phyloP scores from a whole-genome alignment of 2,329 filamentous ascomycete species.

The Fusarium virguliforme region DNA sequence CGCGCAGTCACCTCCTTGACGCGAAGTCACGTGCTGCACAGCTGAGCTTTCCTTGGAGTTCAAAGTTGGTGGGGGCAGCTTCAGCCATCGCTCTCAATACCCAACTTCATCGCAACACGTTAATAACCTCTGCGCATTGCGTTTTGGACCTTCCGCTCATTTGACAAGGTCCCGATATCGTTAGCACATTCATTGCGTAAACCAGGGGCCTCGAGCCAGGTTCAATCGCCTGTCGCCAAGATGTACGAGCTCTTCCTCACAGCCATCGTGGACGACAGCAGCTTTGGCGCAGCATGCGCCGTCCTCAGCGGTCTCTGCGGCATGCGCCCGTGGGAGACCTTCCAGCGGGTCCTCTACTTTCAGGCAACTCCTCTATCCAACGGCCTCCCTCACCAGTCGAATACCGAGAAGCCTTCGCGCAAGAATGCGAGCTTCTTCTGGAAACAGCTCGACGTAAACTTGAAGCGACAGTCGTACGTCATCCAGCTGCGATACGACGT shows the following conservation, averaged over 20 bases:
- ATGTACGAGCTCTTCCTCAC: constrained; percentile 74
- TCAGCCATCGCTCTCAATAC: constrained; percentile 6
- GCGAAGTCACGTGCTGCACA: constrained; percentile 54
- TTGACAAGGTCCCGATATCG: neutral
- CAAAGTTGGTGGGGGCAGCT: constrained; percentile 22
- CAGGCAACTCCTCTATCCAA: constrained; percentile 63
- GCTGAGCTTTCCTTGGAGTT: constrained; percentile 17
- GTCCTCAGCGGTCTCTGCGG: constrained; percentile 72
- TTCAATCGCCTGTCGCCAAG: neutral
- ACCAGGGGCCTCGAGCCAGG: neutral
- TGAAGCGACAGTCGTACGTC: constrained; percentile 71
- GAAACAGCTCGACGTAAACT: constrained; percentile 69
- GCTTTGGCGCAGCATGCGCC: constrained; percentile 65
- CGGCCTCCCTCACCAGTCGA: constrained; percentile 62
- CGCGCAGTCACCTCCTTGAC: constrained; percentile 41
- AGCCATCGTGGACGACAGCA: constrained; percentile 66
- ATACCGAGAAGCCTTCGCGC: constrained; percentile 58
- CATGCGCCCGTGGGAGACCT: constrained; percentile 67
- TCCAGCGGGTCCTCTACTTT: constrained; percentile 70
- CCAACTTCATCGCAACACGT: neutral
- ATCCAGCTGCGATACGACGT: constrained; percentile 71
- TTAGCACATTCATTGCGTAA: neutral
- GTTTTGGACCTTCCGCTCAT: neutral
- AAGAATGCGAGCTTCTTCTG: constrained; percentile 62
- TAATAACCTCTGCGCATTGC: neutral